Base-by-base conservation (phyloP, 768 basidiomycete species). In the Chalciporus pseudorubinellus region DNA sequence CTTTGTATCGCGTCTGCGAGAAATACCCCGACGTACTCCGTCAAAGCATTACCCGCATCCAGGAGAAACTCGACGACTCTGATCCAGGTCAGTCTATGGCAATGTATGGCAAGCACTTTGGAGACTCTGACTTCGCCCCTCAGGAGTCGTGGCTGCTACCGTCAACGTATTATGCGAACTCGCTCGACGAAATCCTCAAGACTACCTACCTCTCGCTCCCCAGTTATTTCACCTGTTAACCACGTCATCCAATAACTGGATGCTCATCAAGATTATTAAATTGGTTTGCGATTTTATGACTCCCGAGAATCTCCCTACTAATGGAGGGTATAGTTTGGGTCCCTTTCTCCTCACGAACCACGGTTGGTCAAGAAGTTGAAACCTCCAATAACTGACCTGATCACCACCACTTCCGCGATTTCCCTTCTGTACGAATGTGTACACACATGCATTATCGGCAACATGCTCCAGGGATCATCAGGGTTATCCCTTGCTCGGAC, bases 221-320 rank as follows among this genome's bases (percentile, higher is more conserved):
- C 89, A 90, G 59, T 70, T 98, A 48, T 99, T 98, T 69, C 92
- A 90, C 61, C 78, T 98, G 11, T 74, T 99, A 52, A 97, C 92
- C 0, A 92, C 87, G 2, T 93, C 93, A 11, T 88, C 90, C 10
- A 98, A 99, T 69, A 99, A 99, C 61, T 99, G 97, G 97, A 95
- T 98, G 92, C 79, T 99, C 52, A 99, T 99, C 70, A 99, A 99
- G 72, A 87, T 98, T 48, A 85, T 98, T 66, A 99, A 99, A 72
- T 70, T 98, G 68, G 95, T 94, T 69, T 61, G 79, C 63, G 51
- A 39, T 19, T 24, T 20, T 13, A 43, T 52, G 24, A 33, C 4
- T 18, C 39, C 26, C n/a, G 3, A 13, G 9, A 4, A 16, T 18
- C 11, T 10, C 31, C 42, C 14, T 41, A 24, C 28, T 45, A 8